These are phyloP conservation scores for Candida montana DNA, from an alignment of 805 yeast genomes.

Conservation along the genomic window DNA sequence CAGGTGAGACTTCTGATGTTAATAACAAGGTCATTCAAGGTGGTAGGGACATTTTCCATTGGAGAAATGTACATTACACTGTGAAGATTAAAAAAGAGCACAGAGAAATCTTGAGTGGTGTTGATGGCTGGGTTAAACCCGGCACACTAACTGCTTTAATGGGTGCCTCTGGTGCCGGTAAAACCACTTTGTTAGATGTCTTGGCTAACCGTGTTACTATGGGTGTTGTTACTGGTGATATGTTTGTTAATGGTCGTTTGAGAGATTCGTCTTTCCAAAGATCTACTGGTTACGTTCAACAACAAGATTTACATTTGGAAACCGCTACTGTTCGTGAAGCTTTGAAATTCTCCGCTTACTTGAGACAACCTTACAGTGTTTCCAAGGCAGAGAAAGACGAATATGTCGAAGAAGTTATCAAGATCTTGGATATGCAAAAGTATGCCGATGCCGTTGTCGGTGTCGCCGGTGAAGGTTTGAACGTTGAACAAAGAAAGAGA, in stretches of 20 bases:
- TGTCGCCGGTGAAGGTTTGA: conserved; percentile 64
- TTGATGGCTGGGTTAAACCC: conserved; percentile 80
- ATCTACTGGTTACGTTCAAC: conserved; percentile 58
- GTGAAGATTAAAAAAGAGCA: conserved; percentile 56
- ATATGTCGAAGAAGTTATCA: conserved; percentile 61
- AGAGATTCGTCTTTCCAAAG: conserved; percentile 57
- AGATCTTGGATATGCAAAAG: conserved; percentile 54
- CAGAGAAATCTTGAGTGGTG: conserved; percentile 54
- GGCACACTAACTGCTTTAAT: conserved; percentile 74
- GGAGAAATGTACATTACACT: conserved; percentile 72
- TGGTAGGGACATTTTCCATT: conserved; percentile 57
- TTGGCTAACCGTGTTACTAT: conserved; percentile 63
- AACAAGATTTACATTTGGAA: conserved; percentile 65
- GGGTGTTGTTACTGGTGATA: conserved; percentile 67
- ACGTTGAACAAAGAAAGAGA: conserved; percentile 61
- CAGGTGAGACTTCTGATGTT: conserved; percentile 16
- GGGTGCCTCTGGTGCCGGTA: conserved; percentile 83
- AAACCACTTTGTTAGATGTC: conserved; percentile 67
- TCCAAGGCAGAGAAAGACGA: conserved; percentile 51
- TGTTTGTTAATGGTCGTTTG: conserved; percentile 57
- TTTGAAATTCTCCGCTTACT: conserved; percentile 55
- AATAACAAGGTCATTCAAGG: conserved; percentile 26
- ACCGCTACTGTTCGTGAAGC: conserved; percentile 75
- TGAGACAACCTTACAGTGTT: conserved; percentile 56
- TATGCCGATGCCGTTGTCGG: conserved; percentile 74